These are phyloP conservation scores for Scutellaria baicalensis DNA, from an alignment of 257 asterid species.

Conservation along the genomic window DNA sequence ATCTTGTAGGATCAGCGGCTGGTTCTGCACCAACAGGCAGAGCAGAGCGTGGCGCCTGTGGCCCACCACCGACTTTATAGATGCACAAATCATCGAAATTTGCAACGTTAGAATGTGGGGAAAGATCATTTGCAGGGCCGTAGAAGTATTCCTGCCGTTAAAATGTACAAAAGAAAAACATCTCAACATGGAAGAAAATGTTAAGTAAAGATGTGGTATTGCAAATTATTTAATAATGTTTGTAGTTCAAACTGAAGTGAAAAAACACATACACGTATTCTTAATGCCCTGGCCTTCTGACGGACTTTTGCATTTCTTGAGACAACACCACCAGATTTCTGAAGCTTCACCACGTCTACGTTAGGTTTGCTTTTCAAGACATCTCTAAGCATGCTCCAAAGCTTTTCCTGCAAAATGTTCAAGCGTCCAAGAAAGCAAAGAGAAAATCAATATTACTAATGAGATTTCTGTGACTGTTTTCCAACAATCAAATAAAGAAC, in stretches of 20 bases:
- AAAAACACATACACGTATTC: constrained; percentile 66
- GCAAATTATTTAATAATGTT: background rate
- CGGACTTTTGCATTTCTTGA: constrained; percentile 94
- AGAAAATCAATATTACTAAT: background rate
- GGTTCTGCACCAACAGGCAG: constrained; percentile 97
- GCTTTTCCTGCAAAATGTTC: constrained; percentile 66
- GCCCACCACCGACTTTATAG: constrained; percentile 90
- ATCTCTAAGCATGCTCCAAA: constrained; percentile 96
- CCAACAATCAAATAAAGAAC: background rate
- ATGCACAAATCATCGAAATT: constrained; percentile 67
- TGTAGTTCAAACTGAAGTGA: background rate
- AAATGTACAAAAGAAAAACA: background rate
- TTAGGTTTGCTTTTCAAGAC: constrained; percentile 64
- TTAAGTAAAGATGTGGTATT: background rate
- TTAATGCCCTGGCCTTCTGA: constrained; percentile 68
- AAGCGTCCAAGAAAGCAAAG: constrained; percentile 10
- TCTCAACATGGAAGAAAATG: constrained; percentile 1
- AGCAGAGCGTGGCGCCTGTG: constrained; percentile 98
- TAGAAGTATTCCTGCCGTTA: constrained; percentile 82
- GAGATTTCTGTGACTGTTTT: background rate
- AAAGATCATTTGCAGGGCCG: constrained; percentile 83
- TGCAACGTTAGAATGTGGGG: constrained; percentile 84
- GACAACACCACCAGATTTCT: constrained; percentile 96
- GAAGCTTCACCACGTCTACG: constrained; percentile 97
- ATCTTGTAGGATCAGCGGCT: constrained; percentile 75